Percentiles rank a stretch among this genome's conserved stretches.
Conservation (phyloP, 495 filamentous ascomycete species). For the Neurospora africana region DNA sequence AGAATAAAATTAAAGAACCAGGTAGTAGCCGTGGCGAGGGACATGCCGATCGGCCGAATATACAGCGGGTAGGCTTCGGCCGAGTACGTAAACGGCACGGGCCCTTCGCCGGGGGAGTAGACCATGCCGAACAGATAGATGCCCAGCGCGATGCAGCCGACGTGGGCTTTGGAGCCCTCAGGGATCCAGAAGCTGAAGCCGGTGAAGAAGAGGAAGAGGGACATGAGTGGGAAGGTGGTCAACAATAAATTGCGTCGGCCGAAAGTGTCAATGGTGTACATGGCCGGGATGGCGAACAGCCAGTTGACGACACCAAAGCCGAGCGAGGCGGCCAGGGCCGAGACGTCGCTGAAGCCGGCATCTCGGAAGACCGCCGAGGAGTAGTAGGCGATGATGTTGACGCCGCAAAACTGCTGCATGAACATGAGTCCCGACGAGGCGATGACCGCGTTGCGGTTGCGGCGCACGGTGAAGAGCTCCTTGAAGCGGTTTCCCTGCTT, state of each 20-base stretch:
- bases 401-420: conserved; percentile 69
- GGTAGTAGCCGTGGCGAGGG: conserved; percentile 54
- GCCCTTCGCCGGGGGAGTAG: conserved; percentile 72
- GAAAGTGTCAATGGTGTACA: conserved; percentile 76
- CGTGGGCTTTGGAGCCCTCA: conserved; percentile 23
- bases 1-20: conserved; percentile 63
- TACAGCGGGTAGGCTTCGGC: conserved; percentile 73
- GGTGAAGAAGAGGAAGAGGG: conserved; percentile 61
- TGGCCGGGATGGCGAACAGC: conserved; percentile 65
- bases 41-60: conserved; percentile 62
- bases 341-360: conserved; percentile 43
- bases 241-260: conserved; percentile 72
- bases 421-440: conserved; percentile 76
- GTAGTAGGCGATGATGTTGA: conserved; percentile 63
- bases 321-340: conserved; percentile 55
- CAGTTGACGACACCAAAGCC: conserved; percentile 75
- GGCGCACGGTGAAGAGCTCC: conserved; percentile 62
- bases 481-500: conserved; percentile 48
- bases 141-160: conserved; percentile 54
- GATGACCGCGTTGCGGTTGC: conserved; percentile 66
- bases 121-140: conserved; percentile 67
- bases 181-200: conserved; percentile 75
- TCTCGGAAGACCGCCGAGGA: conserved; percentile 53
- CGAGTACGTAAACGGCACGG: conserved; percentile 76
- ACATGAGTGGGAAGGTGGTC: conserved; percentile 69